Percentiles rank a stretch among this genome's conserved stretches.
Evolutionary conservation across 1,139 yeast genomes (phyloP).

Genomic region (Saccharomyces hybrid): DNA sequence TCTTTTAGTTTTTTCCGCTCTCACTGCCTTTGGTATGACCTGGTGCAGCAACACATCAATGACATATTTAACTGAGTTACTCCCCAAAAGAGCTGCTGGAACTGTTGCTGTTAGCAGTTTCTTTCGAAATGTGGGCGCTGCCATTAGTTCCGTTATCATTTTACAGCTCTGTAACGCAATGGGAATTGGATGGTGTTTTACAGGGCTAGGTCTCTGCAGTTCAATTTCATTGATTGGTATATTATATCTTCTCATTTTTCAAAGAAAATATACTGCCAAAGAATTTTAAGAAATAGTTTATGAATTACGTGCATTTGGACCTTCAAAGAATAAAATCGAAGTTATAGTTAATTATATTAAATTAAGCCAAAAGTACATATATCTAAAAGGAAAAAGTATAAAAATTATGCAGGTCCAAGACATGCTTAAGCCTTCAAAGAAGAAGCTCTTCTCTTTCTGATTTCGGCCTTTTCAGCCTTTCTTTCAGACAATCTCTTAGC

Average conservation of each 20-base stretch:
- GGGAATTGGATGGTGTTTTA: conserved; percentile 56
- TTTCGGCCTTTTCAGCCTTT: conserved; percentile 97
- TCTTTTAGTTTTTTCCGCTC: conserved; percentile 39
- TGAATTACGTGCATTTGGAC: not conserved
- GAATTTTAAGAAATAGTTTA: not conserved
- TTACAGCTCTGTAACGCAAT: conserved; percentile 36
- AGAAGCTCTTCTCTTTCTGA: conserved; percentile 99
- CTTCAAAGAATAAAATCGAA: not conserved
- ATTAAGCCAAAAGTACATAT: conserved; percentile 12
- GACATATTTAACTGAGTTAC: conserved; percentile 48
- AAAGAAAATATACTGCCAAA: conserved; percentile 2
- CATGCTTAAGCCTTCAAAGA: conserved; percentile 71
- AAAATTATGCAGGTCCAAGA: conserved; percentile 6
- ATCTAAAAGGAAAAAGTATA: conserved; percentile 13
- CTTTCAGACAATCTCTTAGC: conserved; percentile 97
- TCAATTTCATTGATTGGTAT: conserved; percentile 26
- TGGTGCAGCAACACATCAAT: conserved; percentile 54
- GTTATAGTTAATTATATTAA: conserved; percentile 8
- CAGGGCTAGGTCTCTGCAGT: conserved; percentile 43
- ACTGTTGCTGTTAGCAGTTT: conserved; percentile 50
- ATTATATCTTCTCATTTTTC: conserved; percentile 18
- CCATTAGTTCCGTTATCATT: conserved; percentile 44
- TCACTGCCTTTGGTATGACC: conserved; percentile 49
- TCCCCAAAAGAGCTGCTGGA: conserved; percentile 46
- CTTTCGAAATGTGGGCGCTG: conserved; percentile 50